Evolutionary conservation across 805 yeast genomes (phyloP).

Genomic region (Candida succiphila): DNA sequence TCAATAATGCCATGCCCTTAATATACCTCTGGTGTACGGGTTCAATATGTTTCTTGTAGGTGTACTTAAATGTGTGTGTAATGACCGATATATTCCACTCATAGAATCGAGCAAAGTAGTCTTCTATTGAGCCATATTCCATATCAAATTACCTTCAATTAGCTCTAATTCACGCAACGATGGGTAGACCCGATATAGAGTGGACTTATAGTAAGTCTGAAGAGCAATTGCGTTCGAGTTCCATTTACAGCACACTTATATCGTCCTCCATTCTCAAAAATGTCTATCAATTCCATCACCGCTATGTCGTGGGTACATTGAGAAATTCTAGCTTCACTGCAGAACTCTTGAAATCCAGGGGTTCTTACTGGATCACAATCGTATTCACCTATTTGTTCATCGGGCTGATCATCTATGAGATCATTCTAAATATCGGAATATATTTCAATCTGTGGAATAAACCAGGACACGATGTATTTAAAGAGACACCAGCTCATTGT

Average conservation of each 20-base stretch:
- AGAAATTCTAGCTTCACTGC: constrained; percentile 10
- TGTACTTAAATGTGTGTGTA: too few species aligned
- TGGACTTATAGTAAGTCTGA: not conserved
- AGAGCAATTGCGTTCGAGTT: not conserved
- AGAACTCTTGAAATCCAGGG: constrained; percentile 11
- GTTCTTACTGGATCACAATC: constrained; percentile 16
- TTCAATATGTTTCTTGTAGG: too few species aligned
- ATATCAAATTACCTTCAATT: too few species aligned
- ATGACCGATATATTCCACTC: too few species aligned
- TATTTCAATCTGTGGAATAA: constrained; percentile 15
- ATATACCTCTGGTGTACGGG: too few species aligned
- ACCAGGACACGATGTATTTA: constrained; percentile 43
- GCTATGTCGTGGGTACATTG: too few species aligned
- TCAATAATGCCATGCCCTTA: too few species aligned
- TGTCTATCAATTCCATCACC: too few species aligned
- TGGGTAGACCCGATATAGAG: not conserved
- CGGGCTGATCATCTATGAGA: constrained; percentile 14
- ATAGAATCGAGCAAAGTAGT: too few species aligned
- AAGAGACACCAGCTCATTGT: constrained; percentile 70
- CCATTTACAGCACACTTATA: not conserved
- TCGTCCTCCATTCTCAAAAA: not conserved
- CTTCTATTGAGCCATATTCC: too few species aligned
- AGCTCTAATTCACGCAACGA: not conserved
- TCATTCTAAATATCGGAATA: constrained; percentile 13
- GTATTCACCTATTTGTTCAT: constrained; percentile 14